Percentiles rank a stretch among this genome's conserved stretches.
phyloP scores from a whole-genome alignment of 441 rosid genomes.

The Populus tomentosa region DNA sequence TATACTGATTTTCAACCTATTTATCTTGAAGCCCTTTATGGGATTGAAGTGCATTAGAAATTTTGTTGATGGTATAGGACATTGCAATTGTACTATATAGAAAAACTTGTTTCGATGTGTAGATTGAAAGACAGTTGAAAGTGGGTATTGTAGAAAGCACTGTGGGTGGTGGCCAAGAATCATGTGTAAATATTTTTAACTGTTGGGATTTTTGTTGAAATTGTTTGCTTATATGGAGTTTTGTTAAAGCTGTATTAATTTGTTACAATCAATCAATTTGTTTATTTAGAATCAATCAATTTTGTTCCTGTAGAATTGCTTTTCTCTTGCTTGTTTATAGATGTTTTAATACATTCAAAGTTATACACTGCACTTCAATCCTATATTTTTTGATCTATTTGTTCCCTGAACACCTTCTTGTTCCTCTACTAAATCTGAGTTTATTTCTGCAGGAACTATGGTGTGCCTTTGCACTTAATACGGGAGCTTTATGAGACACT shows the following conservation, averaged over 20 bases:
- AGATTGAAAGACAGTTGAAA: neutral
- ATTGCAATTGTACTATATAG: neutral
- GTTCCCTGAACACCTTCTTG: neutral
- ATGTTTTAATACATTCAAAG: neutral
- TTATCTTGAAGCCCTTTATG: neutral
- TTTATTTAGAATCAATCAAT: too few species aligned
- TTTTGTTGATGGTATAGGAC: neutral
- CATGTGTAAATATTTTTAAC: neutral
- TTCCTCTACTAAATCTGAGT: slow-evolving; percentile 1
- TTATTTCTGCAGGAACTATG: slow-evolving; percentile 70
- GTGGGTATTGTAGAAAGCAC: neutral
- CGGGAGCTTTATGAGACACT: slow-evolving; percentile 96
- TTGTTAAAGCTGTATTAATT: neutral
- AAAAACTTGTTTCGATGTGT: neutral
- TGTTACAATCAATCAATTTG: neutral
- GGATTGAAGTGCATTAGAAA: neutral
- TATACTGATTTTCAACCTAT: neutral
- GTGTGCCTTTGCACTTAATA: slow-evolving; percentile 88
- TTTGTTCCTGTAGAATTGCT: too few species aligned
- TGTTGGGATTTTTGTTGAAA: neutral
- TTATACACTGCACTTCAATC: neutral
- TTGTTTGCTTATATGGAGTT: neutral
- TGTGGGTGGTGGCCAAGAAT: neutral
- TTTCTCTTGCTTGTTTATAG: neutral
- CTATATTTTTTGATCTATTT: neutral